Evolutionary conservation across 352 stramenopile species (phyloP), one percentile per base, ranked within the genome.

Genomic region (Globisporangium viniferum): DNA sequence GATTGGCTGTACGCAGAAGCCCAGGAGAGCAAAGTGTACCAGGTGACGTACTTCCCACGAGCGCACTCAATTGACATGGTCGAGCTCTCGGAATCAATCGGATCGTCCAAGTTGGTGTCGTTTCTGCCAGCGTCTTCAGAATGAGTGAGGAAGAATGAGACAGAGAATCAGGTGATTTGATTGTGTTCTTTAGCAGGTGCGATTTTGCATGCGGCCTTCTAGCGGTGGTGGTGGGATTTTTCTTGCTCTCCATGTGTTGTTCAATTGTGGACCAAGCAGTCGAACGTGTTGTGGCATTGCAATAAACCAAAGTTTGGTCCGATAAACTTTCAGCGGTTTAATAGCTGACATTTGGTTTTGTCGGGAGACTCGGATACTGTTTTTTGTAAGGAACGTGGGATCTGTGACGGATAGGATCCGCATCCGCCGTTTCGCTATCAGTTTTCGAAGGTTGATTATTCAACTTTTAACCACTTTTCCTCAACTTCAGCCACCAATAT

Each of bases 1-100:
- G 75, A 82, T 66, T 92, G 86, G 84, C 70, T 92, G 48, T 76
- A 75, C 46, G 77, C 76, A 7, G 68, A 77, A 29, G 61, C 73
- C 0, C 59, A 78, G 10, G 75, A 91, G 44, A 73, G 75, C 7
- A 61, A 56, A 5, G 75, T 83, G 5, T 83, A 91, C 63, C 59
- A 70, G 4, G 70, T 89, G 20, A 75, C 77, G n/a, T 93, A 89
- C 59, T 54, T 65, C 18, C 85, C 84, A 4, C 73, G 78, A 15
- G 69, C 75, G 35, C 84, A 90, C 41, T 63, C 70, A 39, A 66
- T 92, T 63, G 73, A 86, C 58, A 81, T 92, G 75, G 49, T 61
- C 6, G 31, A 63, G 44, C 36, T 71, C 5, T 39, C n/a, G 1
- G 20, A 39, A 3, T 22, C 58, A 22, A 61, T 3, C 18, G 31